Conservation (phyloP, 2,329 filamentous ascomycete species). For the Daldinia sp. region DNA sequence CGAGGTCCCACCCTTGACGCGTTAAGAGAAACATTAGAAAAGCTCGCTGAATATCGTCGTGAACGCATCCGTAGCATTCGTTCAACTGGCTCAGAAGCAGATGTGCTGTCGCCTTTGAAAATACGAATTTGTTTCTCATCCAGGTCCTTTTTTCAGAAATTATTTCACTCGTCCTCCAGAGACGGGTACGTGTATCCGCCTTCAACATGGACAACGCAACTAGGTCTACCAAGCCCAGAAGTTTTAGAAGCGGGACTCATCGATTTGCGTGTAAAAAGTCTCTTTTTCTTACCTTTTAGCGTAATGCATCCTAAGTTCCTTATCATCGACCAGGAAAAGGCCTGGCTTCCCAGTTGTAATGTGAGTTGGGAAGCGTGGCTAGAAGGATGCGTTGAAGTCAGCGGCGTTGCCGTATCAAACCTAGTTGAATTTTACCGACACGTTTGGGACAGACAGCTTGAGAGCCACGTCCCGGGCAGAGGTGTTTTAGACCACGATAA, state of each 20-base stretch:
- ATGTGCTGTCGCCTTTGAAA: slow-evolving; percentile 52
- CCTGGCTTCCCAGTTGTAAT: slow-evolving; percentile 81
- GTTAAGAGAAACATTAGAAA: slow-evolving; percentile 64
- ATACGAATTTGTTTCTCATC: slow-evolving; percentile 82
- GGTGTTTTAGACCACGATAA: neutral
- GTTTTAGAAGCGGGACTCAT: slow-evolving; percentile 65
- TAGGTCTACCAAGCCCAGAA: slow-evolving; percentile 69
- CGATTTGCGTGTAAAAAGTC: slow-evolving; percentile 75
- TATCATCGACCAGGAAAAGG: slow-evolving; percentile 71
- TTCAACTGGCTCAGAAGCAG: slow-evolving; percentile 23
- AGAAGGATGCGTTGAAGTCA: slow-evolving; percentile 75
- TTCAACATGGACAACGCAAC: slow-evolving; percentile 63
- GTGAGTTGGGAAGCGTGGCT: slow-evolving; percentile 91
- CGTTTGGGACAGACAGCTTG: slow-evolving; percentile 68
- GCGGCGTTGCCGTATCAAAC: slow-evolving; percentile 66
- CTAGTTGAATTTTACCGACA: slow-evolving; percentile 71
- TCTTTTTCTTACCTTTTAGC: slow-evolving; percentile 82
- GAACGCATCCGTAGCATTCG: slow-evolving; percentile 48
- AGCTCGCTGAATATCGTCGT: slow-evolving; percentile 61
- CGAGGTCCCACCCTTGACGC: slow-evolving; percentile 67
- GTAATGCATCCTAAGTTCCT: slow-evolving; percentile 91
- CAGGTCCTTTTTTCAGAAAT: slow-evolving; percentile 73
- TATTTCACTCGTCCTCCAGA: slow-evolving; percentile 72
- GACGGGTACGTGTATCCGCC: slow-evolving; percentile 69
- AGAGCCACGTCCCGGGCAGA: slow-evolving; percentile 13